phyloP scores from a whole-genome alignment of 345 rosid species.

The Ailanthus altissimus region DNA sequence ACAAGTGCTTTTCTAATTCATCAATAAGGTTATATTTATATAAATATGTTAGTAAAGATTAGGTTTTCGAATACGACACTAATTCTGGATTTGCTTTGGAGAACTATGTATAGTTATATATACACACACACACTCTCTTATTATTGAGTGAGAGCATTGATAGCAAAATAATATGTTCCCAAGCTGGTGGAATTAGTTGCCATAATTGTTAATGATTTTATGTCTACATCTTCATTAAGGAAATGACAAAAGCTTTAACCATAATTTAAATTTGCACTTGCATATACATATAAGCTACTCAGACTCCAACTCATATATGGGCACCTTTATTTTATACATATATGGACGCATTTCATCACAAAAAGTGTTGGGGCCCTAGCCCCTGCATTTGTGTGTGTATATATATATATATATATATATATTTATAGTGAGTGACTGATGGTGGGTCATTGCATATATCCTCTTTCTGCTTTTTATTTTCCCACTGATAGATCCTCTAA shows the following conservation, averaged over 20 bases:
- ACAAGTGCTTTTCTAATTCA: not conserved
- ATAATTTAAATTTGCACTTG: slow-evolving; percentile 15
- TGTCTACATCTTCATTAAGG: slow-evolving; percentile 31
- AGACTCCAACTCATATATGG: slow-evolving; percentile 25
- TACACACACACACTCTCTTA: too few species aligned
- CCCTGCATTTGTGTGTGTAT: too few species aligned
- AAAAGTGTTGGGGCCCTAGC: not conserved
- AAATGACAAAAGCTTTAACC: slow-evolving; percentile 12
- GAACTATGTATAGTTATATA: not conserved
- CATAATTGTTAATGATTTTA: slow-evolving; percentile 26
- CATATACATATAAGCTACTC: slow-evolving; percentile 19
- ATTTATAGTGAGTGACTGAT: slow-evolving; percentile 13
- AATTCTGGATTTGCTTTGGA: not conserved
- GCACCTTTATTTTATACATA: not conserved
- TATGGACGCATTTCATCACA: slow-evolving; percentile 22
- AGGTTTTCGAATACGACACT: not conserved
- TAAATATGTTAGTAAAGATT: not conserved
- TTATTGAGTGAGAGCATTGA: not conserved
- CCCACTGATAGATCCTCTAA: slow-evolving; percentile 27
- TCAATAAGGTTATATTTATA: not conserved
- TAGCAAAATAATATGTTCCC: slow-evolving; percentile 30
- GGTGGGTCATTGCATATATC: slow-evolving; percentile 35
- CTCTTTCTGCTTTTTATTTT: not conserved
- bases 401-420: too few species aligned
- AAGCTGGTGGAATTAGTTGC: slow-evolving; percentile 49